Evolutionary conservation across 495 filamentous ascomycete species (phyloP), one percentile per base, ranked within the genome.

Genomic region (Aspergillus nanangensis): DNA sequence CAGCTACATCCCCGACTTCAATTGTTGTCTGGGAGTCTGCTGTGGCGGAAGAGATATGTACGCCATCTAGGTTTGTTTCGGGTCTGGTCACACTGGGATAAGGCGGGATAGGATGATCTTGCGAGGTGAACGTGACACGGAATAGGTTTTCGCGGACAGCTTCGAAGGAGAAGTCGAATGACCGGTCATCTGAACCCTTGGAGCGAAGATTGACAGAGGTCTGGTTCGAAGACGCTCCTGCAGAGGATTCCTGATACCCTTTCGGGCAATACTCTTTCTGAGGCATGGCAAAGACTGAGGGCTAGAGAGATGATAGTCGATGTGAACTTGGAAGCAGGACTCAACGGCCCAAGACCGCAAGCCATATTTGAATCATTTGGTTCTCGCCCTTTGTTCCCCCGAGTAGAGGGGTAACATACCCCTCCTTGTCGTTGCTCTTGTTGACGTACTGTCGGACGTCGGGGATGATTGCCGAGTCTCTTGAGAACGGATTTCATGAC

Each of bases 101-200:
- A 5, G 79, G 80, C 29, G 82, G 77, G 15, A 83, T 54, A 17
- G 74, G 74, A 53, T 84, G 80, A 11, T 70, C 57, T 25, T 61
- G 45, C 7, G 81, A 81, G 20, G 78, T 71, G 60, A 86, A 86
- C 8, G 77, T 80, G 25, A 81, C 83, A 15, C 82, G 72, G 59
- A 84, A 86, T 3, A 86, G 61, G 37, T 81, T 79, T 13, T 75
- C 66, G 18, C 76, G 72, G 27, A 84, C 21, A 4, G 72, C 70
- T 53, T 84, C 75, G 55, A 86, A 83, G 8, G 65, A 65, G 57
- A 86, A 83, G 14, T 70, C 60, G 45, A 78, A 77, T 0, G 54
- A 55, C 27, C 57, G 51, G 13, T 63, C 55, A 22, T 62, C 61
- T 8, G 53, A 53, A 19, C 60, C 61, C 1, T 39, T n/a, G 8